phyloP scores from a whole-genome alignment of 2,329 filamentous ascomycete species.

The Tolypocladium cylindrosporum region DNA sequence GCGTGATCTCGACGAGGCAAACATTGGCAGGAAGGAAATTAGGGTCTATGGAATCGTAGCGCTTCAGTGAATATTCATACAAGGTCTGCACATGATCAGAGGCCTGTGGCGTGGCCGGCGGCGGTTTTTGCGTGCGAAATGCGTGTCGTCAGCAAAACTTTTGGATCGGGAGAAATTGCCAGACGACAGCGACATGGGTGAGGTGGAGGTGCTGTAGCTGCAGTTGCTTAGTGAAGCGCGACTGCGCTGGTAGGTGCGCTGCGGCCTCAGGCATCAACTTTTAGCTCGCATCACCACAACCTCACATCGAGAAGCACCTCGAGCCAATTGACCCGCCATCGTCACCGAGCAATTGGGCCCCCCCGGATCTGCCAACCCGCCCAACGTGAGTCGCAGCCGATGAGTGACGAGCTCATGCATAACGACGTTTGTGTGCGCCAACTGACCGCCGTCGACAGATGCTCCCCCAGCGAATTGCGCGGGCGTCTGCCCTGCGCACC shows the following conservation, averaged over 20 bases:
- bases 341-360: conserved; percentile 24
- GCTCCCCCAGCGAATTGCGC: conserved; percentile 49
- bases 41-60: conserved; percentile 42
- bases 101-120: conserved; percentile 33
- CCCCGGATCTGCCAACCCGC: conserved; percentile 17
- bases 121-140: conserved; percentile 32
- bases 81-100: conserved; percentile 47
- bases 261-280: conserved; percentile 22
- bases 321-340: conserved; percentile 7
- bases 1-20: conserved; percentile 43
- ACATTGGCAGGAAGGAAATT: conserved; percentile 49
- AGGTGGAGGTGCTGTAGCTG: background rate
- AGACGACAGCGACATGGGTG: conserved; percentile 9
- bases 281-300: conserved; percentile 18
- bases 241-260: background rate
- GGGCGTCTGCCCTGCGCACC: conserved; percentile 34
- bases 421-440: background rate
- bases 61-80: conserved; percentile 32
- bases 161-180: conserved; percentile 24
- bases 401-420: background rate
- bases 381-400: conserved; percentile 16
- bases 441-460: conserved; percentile 32
- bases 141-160: conserved; percentile 41
- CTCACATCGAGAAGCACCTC: conserved; percentile 7
- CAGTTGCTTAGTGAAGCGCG: conserved; percentile 1